Conservation (phyloP, 2,329 filamentous ascomycete species). For the Capronia americana region DNA sequence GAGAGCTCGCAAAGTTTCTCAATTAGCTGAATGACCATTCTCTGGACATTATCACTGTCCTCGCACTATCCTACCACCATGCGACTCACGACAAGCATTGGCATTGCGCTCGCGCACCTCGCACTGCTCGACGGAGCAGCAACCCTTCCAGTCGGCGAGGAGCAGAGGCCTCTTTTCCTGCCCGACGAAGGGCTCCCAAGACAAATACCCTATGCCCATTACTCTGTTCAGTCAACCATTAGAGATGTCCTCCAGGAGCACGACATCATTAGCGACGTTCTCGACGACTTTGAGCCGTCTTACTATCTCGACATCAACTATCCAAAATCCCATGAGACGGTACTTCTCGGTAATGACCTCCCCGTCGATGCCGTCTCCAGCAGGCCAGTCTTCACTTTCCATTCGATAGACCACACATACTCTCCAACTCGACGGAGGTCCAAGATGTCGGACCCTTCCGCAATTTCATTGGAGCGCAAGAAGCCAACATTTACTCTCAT, state of each 20-base stretch:
- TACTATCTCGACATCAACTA: slow-evolving; percentile 59
- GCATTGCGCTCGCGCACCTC: slow-evolving; percentile 10
- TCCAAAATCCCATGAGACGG: slow-evolving; percentile 51
- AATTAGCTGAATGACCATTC: not conserved
- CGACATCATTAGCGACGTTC: slow-evolving; percentile 51
- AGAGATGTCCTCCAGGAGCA: slow-evolving; percentile 39
- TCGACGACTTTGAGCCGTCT: slow-evolving; percentile 65
- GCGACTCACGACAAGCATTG: slow-evolving; percentile 11
- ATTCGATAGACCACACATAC: slow-evolving; percentile 41
- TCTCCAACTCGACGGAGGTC: slow-evolving; percentile 30
- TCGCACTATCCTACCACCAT: slow-evolving; percentile 7
- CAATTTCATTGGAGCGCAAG: slow-evolving; percentile 3
- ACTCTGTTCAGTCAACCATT: slow-evolving; percentile 31
- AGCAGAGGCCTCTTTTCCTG: slow-evolving; percentile 23
- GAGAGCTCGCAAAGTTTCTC: slow-evolving; percentile 2
- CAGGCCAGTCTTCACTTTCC: slow-evolving; percentile 50
- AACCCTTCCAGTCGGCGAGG: slow-evolving; percentile 9
- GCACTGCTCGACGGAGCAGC: slow-evolving; percentile 5
- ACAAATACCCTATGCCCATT: slow-evolving; percentile 3
- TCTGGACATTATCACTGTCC: not conserved
- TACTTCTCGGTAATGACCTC: slow-evolving; percentile 62
- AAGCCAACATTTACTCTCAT: slow-evolving; percentile 54
- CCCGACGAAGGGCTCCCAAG: slow-evolving; percentile 4
- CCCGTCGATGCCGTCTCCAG: slow-evolving; percentile 52
- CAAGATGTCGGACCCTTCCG: not conserved